Percentiles rank a stretch among this genome's conserved stretches.
phyloP scores from a whole-genome alignment of 148 eudicot species.

The Camellia japonica region DNA sequence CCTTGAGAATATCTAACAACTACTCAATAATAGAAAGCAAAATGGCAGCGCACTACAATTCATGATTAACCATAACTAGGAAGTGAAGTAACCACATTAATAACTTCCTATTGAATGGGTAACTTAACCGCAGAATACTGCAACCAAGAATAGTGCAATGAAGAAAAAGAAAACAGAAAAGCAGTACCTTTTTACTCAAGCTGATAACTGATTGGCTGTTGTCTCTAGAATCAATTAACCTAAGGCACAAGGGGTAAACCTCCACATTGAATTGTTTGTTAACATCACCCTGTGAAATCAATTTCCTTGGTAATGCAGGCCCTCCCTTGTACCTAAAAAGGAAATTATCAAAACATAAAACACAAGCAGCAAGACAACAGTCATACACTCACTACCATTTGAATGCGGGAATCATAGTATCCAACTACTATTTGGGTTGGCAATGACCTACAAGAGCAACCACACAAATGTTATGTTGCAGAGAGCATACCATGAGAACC shows the following conservation, averaged over 20 bases:
- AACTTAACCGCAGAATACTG: background rate
- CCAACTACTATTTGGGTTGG: background rate
- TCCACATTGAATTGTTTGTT: conserved; percentile 58
- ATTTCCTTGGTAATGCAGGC: conserved; percentile 72
- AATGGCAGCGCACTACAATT: conserved; percentile 4
- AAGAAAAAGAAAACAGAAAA: background rate
- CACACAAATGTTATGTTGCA: background rate
- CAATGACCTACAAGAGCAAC: background rate
- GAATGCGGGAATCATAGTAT: background rate
- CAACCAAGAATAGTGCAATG: background rate
- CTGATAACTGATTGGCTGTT: conserved; percentile 52
- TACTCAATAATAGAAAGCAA: background rate
- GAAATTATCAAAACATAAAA: conserved; percentile 4
- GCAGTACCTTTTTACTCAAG: conserved; percentile 79
- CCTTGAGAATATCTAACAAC: background rate
- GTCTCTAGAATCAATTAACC: conserved; percentile 68
- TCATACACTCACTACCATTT: background rate
- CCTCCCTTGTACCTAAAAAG: conserved; percentile 87
- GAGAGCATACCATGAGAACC: background rate
- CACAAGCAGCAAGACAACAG: background rate
- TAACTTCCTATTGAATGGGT: background rate
- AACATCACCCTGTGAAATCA: conserved; percentile 80
- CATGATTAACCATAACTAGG: conserved; percentile 6
- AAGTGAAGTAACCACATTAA: background rate
- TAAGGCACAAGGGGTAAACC: conserved; percentile 79